Evolutionary conservation across 1,284 basidiomycete genomes (phyloP), one percentile per base, ranked within the genome.

Genomic region (Cystobasidium slooffiae): DNA sequence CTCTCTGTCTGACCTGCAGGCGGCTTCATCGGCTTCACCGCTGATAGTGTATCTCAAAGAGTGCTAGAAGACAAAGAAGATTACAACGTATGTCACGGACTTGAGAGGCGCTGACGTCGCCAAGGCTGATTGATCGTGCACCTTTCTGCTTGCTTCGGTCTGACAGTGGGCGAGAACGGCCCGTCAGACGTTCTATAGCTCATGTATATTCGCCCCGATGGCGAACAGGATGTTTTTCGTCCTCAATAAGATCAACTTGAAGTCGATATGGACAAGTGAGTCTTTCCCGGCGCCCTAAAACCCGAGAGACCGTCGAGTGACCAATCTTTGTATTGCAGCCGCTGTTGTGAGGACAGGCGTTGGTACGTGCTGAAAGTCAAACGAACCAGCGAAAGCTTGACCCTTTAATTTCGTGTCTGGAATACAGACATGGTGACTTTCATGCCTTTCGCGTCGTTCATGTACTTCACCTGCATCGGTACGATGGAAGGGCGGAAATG

Each of bases 401-500:
- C 3, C 58, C 1, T 43, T 43, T 10, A 14, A 14, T 41, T 1
- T 16, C 24, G 24, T 31, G 22, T 24, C 18, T 8, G 7, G 8
- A 18, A 1, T 41, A 10, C 18, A 66, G 79, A 81, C 75, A 76
- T 78, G 53, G 24, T 70, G 20, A 47, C 77, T 59, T 81, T 81
- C 64, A 76, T 79, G 10, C 79, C 80, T 0, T 79, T 80, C 63
- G 75, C 79, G 10, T 80, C 78, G 9, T 76, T 74, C 31, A 75
- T 79, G 52, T 81, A 80, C 72, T 81, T 79, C 69, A 43, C 61
- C 16, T 77, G 66, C 14, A 78, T 79, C 49, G 79, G 80, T 3
- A 20, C 73, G 16, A 72, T 80, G 46, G 79, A 81, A 64, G 76
- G 76, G 12, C 76, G 80, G 20, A 68, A 76, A 12, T 4, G 72